Evolutionary conservation across 768 basidiomycete genomes (phyloP), one percentile per base, ranked within the genome.

Genomic region (Mycena belliarum): DNA sequence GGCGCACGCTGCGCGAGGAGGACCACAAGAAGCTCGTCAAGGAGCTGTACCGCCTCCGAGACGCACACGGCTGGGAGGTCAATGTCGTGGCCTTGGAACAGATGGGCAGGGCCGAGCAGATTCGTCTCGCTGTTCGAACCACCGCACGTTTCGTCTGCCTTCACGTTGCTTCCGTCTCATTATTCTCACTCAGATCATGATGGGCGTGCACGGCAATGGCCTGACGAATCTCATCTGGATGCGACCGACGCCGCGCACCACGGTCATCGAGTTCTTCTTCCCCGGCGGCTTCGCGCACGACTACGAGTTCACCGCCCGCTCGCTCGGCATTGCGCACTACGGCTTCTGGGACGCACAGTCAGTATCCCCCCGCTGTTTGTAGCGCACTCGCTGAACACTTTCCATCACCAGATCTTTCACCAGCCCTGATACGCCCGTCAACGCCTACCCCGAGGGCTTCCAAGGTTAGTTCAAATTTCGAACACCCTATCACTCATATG

Each of bases 201-300:
- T 95, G 82, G 94, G 94, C 55, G 89, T 96, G 16, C 94, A 96
- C 65, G 94, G 95, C 11, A 96, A 97, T 67, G 95, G 92, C 29
- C 70, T 97, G 37, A 95, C 93, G 0, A 82, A 91, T 26, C 80
- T 95, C 0, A 69, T 97, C 6, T 97, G 93, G 94, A 97, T 96
- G 95, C 87, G 89, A 23, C 89, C 91, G 2, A 84, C 82, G 4
- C 86, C 86, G 6, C 79, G 87, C 18, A 82, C 91, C 29, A 93
- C 95, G 0, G 93, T 97, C 29, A 91, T 96, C 68, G 95, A 97
- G 67, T 94, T 97, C 73, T 95, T 94, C 72, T 91, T 79, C 71
- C 88, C 88, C 0, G 79, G 80, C 40, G 93, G 93, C 4, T 95
- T 95, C 68, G 91, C 93, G 12, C 81, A 84, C 61, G 93, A 95